Conservation (phyloP, 2,329 filamentous ascomycete species). For the Pseudogymnoascus sp. region DNA sequence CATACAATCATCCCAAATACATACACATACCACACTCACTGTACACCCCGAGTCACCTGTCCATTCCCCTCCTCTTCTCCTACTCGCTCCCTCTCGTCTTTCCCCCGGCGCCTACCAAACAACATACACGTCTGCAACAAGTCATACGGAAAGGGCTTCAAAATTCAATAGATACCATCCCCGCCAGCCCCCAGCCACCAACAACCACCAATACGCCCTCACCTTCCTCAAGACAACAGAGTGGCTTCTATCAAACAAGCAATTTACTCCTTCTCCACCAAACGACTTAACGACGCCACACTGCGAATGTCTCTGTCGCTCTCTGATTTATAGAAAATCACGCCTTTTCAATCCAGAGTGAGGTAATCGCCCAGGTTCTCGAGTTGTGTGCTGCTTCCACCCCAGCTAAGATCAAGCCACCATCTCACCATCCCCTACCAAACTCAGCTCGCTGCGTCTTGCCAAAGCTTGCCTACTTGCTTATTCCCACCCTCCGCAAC, state of each 20-base stretch:
- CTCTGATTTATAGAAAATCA: constrained; percentile 7
- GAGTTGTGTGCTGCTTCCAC: not conserved
- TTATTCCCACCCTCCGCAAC: not conserved
- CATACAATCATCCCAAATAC: not conserved
- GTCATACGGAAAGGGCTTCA: not conserved
- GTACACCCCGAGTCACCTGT: not conserved
- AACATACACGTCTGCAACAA: not conserved
- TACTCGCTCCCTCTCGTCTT: not conserved
- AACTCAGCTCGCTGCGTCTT: not conserved
- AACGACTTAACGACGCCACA: constrained; percentile 3
- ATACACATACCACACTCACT: too few species aligned
- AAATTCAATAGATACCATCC: not conserved
- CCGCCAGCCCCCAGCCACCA: not conserved
- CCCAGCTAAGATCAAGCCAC: not conserved
- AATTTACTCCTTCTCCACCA: not conserved
- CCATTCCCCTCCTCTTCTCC: not conserved
- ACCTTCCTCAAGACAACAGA: not conserved
- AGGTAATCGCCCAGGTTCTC: not conserved
- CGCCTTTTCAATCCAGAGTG: not conserved
- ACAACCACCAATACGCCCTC: not conserved
- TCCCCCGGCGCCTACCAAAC: not conserved
- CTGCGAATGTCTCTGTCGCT: constrained; percentile 1
- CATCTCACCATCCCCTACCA: not conserved
- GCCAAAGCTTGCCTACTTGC: constrained; percentile 1
- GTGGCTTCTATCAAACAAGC: constrained; percentile 4